Evolutionary conservation across 371 early-diverging fungal genomes (phyloP).

Genomic region (Syncephalastrum contaminatum): DNA sequence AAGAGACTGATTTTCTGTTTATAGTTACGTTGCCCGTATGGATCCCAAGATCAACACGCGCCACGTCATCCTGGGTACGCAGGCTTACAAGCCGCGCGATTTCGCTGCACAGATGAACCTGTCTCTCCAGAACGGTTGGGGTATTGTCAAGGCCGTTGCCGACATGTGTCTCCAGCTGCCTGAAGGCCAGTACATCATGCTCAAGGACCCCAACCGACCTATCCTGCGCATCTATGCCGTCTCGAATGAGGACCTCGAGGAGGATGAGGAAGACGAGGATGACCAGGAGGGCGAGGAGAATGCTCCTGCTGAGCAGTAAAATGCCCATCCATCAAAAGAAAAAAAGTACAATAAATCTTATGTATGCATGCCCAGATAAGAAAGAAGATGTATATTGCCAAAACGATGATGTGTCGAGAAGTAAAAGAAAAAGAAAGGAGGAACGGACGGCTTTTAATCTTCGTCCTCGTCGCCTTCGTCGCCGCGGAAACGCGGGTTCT

Average conservation of each 20-base stretch:
- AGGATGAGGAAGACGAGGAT: conserved; percentile 52
- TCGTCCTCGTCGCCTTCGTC: conserved; percentile 4
- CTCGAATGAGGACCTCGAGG: conserved; percentile 67
- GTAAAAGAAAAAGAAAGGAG: no score
- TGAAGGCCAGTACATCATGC: conserved; percentile 92
- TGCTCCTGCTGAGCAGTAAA: no score
- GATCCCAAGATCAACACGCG: conserved; percentile 75
- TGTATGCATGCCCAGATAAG: not conserved
- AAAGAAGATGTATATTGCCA: no score
- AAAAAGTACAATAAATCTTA: not conserved
- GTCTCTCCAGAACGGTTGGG: conserved; percentile 87
- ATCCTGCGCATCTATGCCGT: conserved; percentile 80
- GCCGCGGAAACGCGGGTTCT: conserved; percentile 8
- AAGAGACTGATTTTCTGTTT: not conserved
- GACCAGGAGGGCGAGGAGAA: conserved; percentile 34
- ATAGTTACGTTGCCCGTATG: conserved; percentile 66
- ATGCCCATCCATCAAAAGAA: not conserved
- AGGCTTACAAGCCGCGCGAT: conserved; percentile 87
- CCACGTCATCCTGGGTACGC: conserved; percentile 85
- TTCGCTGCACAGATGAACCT: conserved; percentile 91
- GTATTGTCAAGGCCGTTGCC: conserved; percentile 91
- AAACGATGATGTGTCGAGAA: no score
- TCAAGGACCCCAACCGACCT: conserved; percentile 96
- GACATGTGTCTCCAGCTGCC: conserved; percentile 82
- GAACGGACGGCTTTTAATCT: not conserved